These are phyloP conservation scores for Globisporangium sylvaticum DNA, from an alignment of 352 stramenopile genomes.

Conservation along the genomic window DNA sequence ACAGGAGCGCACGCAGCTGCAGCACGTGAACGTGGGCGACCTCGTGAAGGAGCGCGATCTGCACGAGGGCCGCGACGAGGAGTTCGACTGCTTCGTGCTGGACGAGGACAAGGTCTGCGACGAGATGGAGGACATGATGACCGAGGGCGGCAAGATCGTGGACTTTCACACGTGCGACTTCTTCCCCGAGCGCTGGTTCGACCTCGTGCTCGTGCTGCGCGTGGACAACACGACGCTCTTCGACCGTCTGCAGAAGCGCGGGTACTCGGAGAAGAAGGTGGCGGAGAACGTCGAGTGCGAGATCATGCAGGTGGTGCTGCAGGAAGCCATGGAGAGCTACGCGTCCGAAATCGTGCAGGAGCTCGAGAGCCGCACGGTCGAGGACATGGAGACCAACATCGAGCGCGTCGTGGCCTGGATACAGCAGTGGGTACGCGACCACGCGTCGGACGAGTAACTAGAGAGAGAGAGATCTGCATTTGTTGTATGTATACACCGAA, in stretches of 20 bases:
- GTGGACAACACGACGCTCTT: constrained; percentile 93
- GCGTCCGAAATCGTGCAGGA: constrained; percentile 94
- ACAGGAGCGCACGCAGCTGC: constrained; percentile 78
- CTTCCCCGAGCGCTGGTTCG: constrained; percentile 97
- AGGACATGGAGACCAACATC: constrained; percentile 96
- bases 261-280: constrained; percentile 96
- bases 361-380: constrained; percentile 90
- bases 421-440: constrained; percentile 88
- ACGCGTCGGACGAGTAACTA: constrained; percentile 24
- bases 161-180: constrained; percentile 98
- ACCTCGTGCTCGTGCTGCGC: constrained; percentile 91
- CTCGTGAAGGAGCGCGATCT: constrained; percentile 84
- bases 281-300: constrained; percentile 96
- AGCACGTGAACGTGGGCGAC: constrained; percentile 95
- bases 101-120: constrained; percentile 98
- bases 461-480: not conserved
- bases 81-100: constrained; percentile 95
- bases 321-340: constrained; percentile 95
- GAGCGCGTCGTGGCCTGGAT: constrained; percentile 90
- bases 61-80: constrained; percentile 87
- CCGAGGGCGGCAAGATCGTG: constrained; percentile 88
- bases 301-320: constrained; percentile 98
- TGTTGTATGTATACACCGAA: not conserved
- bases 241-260: constrained; percentile 79
- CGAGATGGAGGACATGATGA: constrained; percentile 91